Evolutionary conservation across 441 rosid genomes (phyloP), one percentile per base, ranked within the genome.

Genomic region (Lepidium campestre): DNA sequence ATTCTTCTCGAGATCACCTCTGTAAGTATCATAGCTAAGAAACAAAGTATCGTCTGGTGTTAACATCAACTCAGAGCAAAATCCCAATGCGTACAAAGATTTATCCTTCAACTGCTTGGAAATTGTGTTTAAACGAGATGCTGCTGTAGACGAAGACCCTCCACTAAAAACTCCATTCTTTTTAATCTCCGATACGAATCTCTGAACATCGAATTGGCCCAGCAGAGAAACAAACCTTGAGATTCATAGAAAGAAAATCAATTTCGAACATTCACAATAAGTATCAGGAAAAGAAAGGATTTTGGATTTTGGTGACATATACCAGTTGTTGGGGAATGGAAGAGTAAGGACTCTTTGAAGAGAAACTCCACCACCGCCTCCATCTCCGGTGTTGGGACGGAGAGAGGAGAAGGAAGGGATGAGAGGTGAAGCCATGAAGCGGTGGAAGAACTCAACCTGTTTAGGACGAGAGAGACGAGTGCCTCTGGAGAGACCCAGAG

Each of bases 401-500:
- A 23, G 62, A 59, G 81, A 19, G 59, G 92, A 81, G 65, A 59
- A 90, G 44, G 90, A 84, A 57, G 91, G 95, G 65, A 91, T 41
- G 29, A 91, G 78, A 54, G 95, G 90, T 61, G 81, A 53, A 19
- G 78, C 37, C 97, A 91, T 91, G 84, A 93, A 93, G n/a, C 96
- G 90, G 70, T 91, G 97, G 74, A 89, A 75, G 84, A 93, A 93
- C 59, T 91, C 88, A 47, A 80, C 73, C 75, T 93, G 98, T 66
- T 78, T 84, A 37, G 94, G 82, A 48, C 97, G 81, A 36, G 88
- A 82, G 27, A 93, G 89, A 34, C 71, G 77, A 39, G 82, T 78
- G 58, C 94, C 96, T 79, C 96, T 80, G n/a, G 88, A 82, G 11
- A 93, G 36, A 13, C 96, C 96, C 2, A 87, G 72, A 1, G 94